Evolutionary conservation across 1,139 yeast genomes (phyloP).

Genomic region (Wickerhamomyces sp.): DNA sequence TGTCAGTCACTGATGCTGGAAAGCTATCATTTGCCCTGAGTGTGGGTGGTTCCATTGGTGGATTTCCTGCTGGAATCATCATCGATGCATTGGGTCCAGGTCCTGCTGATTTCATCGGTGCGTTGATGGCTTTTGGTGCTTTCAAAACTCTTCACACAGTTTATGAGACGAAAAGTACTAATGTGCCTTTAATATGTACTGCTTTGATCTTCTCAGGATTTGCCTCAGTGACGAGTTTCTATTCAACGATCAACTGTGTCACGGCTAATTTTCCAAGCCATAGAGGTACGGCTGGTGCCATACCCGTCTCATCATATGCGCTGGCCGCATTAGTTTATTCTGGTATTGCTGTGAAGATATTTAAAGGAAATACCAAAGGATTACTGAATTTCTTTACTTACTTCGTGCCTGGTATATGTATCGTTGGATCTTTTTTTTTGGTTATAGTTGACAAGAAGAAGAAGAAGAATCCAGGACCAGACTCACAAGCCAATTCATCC

Average conservation of each 20-base stretch:
- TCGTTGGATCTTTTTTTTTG: slow-evolving; percentile 27
- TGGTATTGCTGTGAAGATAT: slow-evolving; percentile 39
- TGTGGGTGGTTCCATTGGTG: slow-evolving; percentile 63
- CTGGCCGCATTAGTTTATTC: slow-evolving; percentile 37
- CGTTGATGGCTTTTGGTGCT: slow-evolving; percentile 38
- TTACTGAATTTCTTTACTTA: slow-evolving; percentile 28
- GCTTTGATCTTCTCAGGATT: slow-evolving; percentile 54
- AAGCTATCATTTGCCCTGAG: slow-evolving; percentile 56
- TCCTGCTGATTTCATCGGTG: slow-evolving; percentile 47
- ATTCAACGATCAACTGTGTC: slow-evolving; percentile 62
- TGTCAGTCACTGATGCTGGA: slow-evolving; percentile 59
- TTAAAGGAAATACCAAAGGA: slow-evolving; percentile 38
- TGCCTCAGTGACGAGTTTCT: slow-evolving; percentile 61
- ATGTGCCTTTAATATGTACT: slow-evolving; percentile 33
- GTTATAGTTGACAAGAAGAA: slow-evolving; percentile 17
- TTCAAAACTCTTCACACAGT: slow-evolving; percentile 34
- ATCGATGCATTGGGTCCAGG: slow-evolving; percentile 59
- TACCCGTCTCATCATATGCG: slow-evolving; percentile 57
- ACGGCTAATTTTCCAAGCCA: slow-evolving; percentile 67
- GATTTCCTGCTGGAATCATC: slow-evolving; percentile 61
- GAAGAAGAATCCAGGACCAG: slow-evolving; percentile 2
- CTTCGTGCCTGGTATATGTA: slow-evolving; percentile 26
- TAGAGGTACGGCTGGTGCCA: slow-evolving; percentile 65
- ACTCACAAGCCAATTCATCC: slow-evolving; percentile 1
- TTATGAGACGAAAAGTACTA: slow-evolving; percentile 28